Percentiles rank a stretch among this genome's conserved stretches.
These are phyloP conservation scores for Daldinia sp. DNA, from an alignment of 2,329 filamentous ascomycete species.

Conservation along the genomic window DNA sequence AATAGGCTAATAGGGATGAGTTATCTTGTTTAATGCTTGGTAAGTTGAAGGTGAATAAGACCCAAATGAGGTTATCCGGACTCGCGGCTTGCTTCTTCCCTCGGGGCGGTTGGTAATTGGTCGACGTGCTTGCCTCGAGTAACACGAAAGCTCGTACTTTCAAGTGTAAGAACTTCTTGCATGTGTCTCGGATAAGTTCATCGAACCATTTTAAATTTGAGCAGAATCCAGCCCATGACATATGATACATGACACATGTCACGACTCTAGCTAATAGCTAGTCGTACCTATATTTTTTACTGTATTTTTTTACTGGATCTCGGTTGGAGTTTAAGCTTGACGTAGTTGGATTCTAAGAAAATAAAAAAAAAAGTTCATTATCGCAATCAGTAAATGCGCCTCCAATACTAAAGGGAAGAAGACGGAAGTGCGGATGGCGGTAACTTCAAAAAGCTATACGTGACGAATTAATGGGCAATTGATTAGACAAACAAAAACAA, in stretches of 20 bases:
- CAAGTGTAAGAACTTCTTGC: neutral
- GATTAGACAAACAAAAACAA: too few relatives aligned
- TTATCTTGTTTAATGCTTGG: neutral
- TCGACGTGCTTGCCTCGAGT: neutral
- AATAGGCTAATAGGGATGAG: neutral
- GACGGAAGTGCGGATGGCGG: too few relatives aligned
- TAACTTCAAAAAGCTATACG: too few relatives aligned
- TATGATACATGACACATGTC: constrained; percentile 10
- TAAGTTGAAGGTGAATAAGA: neutral
- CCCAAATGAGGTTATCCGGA: neutral
- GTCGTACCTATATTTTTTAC: neutral
- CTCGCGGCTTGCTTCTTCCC: neutral
- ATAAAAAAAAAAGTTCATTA: neutral
- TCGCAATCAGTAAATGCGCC: neutral
- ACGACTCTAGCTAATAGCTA: neutral
- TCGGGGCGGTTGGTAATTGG: neutral
- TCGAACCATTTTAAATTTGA: neutral
- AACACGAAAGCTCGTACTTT: neutral
- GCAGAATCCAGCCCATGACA: constrained; percentile 15
- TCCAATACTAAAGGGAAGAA: neutral
- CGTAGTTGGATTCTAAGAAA: too few relatives aligned
- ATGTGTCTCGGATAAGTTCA: neutral
- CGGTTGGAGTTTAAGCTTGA: neutral
- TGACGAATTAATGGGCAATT: too few relatives aligned
- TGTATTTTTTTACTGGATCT: neutral